phyloP scores from a whole-genome alignment of 2,329 filamentous ascomycete genomes.

The Fusarium concolor region DNA sequence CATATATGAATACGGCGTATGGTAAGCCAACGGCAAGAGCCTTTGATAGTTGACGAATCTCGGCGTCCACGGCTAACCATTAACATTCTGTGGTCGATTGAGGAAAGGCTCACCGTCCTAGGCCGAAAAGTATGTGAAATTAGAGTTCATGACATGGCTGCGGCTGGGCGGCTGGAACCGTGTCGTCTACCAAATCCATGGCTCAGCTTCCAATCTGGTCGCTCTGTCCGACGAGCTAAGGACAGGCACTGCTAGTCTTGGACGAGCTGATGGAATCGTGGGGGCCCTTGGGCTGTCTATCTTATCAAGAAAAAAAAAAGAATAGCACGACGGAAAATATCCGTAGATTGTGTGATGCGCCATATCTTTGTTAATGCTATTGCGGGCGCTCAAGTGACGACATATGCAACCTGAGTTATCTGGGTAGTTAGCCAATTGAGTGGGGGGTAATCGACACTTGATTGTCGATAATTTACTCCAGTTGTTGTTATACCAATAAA shows the following conservation, averaged over 20 bases:
- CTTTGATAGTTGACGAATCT: constrained; percentile 6
- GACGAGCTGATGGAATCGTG: constrained; percentile 38
- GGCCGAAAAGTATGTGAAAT: constrained; percentile 17
- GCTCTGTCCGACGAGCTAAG: constrained; percentile 33
- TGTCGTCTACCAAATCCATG: constrained; percentile 21
- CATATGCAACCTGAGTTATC: constrained; percentile 26
- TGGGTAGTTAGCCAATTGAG: constrained; percentile 7
- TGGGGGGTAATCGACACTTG: constrained; percentile 27
- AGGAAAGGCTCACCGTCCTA: constrained; percentile 29
- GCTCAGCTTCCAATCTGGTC: constrained; percentile 39
- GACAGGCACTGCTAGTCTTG: constrained; percentile 26
- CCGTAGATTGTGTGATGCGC: constrained; percentile 16
- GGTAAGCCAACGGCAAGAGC: constrained; percentile 8
- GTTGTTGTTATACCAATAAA: constrained; percentile 7
- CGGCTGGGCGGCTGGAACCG: constrained; percentile 33
- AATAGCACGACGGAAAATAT: neutral
- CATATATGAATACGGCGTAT: constrained; percentile 13
- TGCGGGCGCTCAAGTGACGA: constrained; percentile 41
- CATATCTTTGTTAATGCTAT: constrained; percentile 34
- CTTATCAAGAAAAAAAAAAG: constrained; percentile 24
- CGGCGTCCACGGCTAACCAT: constrained; percentile 12
- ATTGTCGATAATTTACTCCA: neutral
- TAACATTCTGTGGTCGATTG: constrained; percentile 3
- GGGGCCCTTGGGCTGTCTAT: constrained; percentile 39
- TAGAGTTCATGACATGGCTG: constrained; percentile 35